Evolutionary conservation across 2,329 filamentous ascomycete species (phyloP), one percentile per base, ranked within the genome.

Genomic region (Colletotrichum sp.): DNA sequence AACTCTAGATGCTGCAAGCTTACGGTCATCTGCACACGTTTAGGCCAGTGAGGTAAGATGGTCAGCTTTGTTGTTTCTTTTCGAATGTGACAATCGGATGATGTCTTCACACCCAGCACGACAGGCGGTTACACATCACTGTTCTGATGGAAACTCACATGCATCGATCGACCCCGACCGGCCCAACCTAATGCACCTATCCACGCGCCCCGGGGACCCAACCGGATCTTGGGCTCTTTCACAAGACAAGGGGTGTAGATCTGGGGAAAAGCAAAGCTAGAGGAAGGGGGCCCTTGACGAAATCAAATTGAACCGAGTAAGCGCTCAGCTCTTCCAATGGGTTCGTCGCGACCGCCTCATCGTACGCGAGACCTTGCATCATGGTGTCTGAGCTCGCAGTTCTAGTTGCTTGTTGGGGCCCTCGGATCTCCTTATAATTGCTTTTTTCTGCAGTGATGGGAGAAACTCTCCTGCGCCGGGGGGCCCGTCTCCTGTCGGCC

Each of bases 321-420:
- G 16, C 61, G 22, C 27, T 72, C 63, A 72, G 30, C 62, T 8
- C 57, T 57, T 69, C 55, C 59, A 29, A 34, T 32, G 11, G 59
- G 30, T 29, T 69, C 30, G 19, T 66, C 34, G n/a, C 62, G 55
- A 36, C 32, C 57, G 63, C 73, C 71, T 64, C 57, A 16, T 25
- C 71, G 57, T 49, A 52, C 39, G 32, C 49, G 57, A 69, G 27
- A 69, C 57, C 64, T 76, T 64, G 57, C 72, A 72, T 73, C 70
- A 73, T 65, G 44, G 44, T 57, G 73, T 69, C 73, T 61, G 30
- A 63, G 52, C 44, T 32, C 69, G n/a, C 52, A 67, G 49, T 44
- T 30, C 32, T 73, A 34, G n/a, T 76, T 73, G 73, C 73, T 76
- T 76, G 71, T 76, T 73, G 64, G 30, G 44, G 62, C 70, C 61